These are phyloP conservation scores for Rhodotorula sp. DNA, from an alignment of 1,284 basidiomycete genomes.

Conservation along the genomic window DNA sequence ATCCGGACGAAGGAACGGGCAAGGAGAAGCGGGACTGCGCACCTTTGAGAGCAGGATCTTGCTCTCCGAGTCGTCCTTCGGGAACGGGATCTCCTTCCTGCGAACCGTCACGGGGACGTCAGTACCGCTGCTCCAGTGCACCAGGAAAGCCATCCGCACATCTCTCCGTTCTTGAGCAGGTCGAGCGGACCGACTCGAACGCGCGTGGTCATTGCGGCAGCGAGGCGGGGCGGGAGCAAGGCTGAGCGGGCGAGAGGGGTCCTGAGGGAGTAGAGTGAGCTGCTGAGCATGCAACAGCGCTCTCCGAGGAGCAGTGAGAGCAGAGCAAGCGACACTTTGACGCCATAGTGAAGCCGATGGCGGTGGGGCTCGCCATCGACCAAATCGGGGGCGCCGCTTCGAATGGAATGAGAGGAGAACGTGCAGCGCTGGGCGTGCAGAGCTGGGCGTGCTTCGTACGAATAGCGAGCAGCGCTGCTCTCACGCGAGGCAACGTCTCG, in stretches of 20 bases:
- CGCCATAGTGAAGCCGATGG: too few relatives aligned
- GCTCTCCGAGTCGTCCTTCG: constrained; percentile 56
- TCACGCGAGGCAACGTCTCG: too few relatives aligned
- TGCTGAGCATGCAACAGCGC: neutral
- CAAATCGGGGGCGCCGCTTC: too few relatives aligned
- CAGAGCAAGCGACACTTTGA: neutral
- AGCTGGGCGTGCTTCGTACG: too few relatives aligned
- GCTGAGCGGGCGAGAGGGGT: neutral
- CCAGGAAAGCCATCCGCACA: neutral
- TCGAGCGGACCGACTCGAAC: constrained; percentile 14
- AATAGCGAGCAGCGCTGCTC: too few relatives aligned
- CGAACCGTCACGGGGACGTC: neutral
- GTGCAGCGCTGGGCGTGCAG: too few relatives aligned
- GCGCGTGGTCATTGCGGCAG: neutral
- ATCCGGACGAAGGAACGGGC: neutral
- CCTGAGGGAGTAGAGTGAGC: neutral
- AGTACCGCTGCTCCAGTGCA: too few relatives aligned
- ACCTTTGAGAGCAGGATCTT: constrained; percentile 78
- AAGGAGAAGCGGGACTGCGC: constrained; percentile 50
- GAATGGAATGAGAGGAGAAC: too few relatives aligned
- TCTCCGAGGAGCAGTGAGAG: neutral
- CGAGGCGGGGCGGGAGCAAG: neutral
- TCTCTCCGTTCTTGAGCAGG: constrained; percentile 26
- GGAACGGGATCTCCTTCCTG: constrained; percentile 81
- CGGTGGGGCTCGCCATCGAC: too few relatives aligned